These are phyloP conservation scores for Kwoniella newhampshirensis DNA, from an alignment of 768 basidiomycete species.

Conservation along the genomic window DNA sequence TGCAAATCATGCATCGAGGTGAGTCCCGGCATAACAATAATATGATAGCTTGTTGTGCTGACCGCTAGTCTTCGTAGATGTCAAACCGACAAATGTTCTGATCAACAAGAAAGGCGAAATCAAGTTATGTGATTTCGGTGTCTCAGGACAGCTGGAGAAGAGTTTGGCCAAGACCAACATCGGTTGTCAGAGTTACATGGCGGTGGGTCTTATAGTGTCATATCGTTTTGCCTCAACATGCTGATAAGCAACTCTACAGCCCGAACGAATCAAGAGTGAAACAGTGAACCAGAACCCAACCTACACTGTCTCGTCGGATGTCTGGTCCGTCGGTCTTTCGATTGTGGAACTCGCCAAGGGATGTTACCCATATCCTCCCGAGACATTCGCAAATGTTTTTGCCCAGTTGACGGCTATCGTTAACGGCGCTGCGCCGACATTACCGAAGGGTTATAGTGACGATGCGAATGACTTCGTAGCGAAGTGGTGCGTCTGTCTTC, in stretches of 20 bases:
- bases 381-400: constrained; percentile 95
- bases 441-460: constrained; percentile 70
- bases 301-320: constrained; percentile 94
- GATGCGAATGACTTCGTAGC: constrained; percentile 79
- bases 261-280: constrained; percentile 94
- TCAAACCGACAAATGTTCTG: constrained; percentile 92
- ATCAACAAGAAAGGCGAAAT: constrained; percentile 83
- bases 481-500: constrained; percentile 58
- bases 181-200: constrained; percentile 98
- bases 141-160: constrained; percentile 95
- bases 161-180: constrained; percentile 97
- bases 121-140: constrained; percentile 98
- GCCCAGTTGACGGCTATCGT: constrained; percentile 96
- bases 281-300: constrained; percentile 79
- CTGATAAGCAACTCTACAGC: constrained; percentile 54
- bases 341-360: constrained; percentile 88
- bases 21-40: too few relatives aligned
- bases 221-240: not conserved
- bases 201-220: constrained; percentile 61
- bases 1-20: constrained; percentile 81
- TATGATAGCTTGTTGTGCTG: too few relatives aligned
- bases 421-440: constrained; percentile 82
- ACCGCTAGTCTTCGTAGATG: constrained; percentile 68
- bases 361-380: constrained; percentile 92
- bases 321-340: constrained; percentile 90